These are phyloP conservation scores for Thalassiosira mediterranea DNA, from an alignment of 352 stramenopile genomes.

Conservation along the genomic window DNA sequence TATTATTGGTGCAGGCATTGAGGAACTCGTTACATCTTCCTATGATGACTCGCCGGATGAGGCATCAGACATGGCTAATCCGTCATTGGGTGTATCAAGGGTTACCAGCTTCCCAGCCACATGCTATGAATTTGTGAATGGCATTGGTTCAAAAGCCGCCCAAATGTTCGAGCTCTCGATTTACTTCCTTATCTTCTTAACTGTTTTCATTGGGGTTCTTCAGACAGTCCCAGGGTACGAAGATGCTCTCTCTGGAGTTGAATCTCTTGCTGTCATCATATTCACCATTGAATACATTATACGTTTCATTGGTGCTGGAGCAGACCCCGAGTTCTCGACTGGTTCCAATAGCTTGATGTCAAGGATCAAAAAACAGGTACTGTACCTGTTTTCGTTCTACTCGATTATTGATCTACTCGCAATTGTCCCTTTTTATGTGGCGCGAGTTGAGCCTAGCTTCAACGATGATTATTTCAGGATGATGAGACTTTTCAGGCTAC, in stretches of 20 bases:
- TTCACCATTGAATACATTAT: slow-evolving; percentile 86
- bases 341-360: slow-evolving; percentile 14
- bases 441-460: slow-evolving; percentile 52
- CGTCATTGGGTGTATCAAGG: background rate
- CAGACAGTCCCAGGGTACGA: slow-evolving; percentile 75
- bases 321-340: slow-evolving; percentile 67
- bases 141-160: slow-evolving; percentile 55
- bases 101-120: slow-evolving; percentile 25
- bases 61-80: slow-evolving; percentile 19
- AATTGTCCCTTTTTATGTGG: slow-evolving; percentile 84
- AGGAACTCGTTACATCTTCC: slow-evolving; percentile 76
- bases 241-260: slow-evolving; percentile 62
- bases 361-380: slow-evolving; percentile 36
- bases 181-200: slow-evolving; percentile 70
- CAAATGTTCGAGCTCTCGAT: slow-evolving; percentile 68
- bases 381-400: slow-evolving; percentile 84
- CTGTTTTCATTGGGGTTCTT: slow-evolving; percentile 64
- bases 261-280: slow-evolving; percentile 76
- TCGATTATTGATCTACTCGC: slow-evolving; percentile 84
- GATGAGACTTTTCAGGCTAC: slow-evolving; percentile 79
- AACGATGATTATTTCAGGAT: slow-evolving; percentile 84
- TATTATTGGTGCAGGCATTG: slow-evolving; percentile 83
- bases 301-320: slow-evolving; percentile 65
- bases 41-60: slow-evolving; percentile 65
- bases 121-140: slow-evolving; percentile 73